Evolutionary conservation across 2,329 filamentous ascomycete species (phyloP), one percentile per base, ranked within the genome.

Genomic region (Chrysoporthe deuterocubensis): DNA sequence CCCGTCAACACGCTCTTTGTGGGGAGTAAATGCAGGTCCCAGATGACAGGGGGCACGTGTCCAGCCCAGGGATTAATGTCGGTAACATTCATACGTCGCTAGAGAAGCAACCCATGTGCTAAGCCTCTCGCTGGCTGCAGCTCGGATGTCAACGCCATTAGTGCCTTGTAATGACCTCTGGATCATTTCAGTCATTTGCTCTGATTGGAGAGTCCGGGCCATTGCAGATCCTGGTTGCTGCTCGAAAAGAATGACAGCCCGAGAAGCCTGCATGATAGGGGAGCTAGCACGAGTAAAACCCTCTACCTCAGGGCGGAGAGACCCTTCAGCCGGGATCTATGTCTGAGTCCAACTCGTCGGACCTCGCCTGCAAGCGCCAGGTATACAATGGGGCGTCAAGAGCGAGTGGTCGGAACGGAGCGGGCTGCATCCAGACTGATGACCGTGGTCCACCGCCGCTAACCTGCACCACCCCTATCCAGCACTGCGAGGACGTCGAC

Each of bases 301-400:
- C 5, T 57, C 34, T 1, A 63, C 21, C 7, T 26, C 48, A 18
- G 48, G 4, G 37, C 2, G n/a, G 4, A 40, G 16, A 37, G 48
- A 32, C 59, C 44, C 18, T 11, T 18, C 44, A 62, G 60, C 44
- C 60, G 43, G 61, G 9, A 14, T 54, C 14, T 13, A 16, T 43
- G 44, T 54, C 34, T 54, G 37, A 34, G 32, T 26, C 61, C 13
- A 56, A 32, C 42, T 67, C 26, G 4, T 44, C 67, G 67, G 67
- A 64, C 42, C 67, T 69, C 67, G 67, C 67, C 67, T 67, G 66
- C 42, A 60, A 50, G 48, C 46, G 37, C 61, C 57, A 64, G 57
- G 64, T 56, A 42, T 26, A 43, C 34, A 56, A 46, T 50, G 48
- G 65, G 56, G 44, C 48, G 65, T 48, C 58, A 54, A 43, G 56